Base-by-base conservation (phyloP, 495 filamentous ascomycete species). In the Immersiella caudata region DNA sequence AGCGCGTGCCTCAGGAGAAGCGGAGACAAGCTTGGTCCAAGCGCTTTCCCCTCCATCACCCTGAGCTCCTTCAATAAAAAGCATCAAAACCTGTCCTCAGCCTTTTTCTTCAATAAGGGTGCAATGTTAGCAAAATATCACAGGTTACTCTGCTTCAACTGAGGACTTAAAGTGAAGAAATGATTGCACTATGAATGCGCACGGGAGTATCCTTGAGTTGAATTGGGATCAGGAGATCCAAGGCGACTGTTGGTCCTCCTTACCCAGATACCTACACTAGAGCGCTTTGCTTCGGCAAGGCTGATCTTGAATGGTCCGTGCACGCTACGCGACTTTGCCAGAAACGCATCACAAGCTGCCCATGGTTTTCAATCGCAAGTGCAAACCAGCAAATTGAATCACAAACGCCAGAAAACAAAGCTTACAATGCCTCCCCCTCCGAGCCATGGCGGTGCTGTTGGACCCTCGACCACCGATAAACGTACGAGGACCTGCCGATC, bases 401-500 rank as follows among this genome's bases (percentile, higher is more conserved):
- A 29, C 64, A 46, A 26, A 62, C 63, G 51, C 4, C 16, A 18
- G 40, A 46, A 46, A 46, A 46, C 2, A 12, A 46, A 46, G 40
- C 40, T 12, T 63, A 81, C 73, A 65, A 84, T 84, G 82, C 82
- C 82, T 69, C 80, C 81, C 52, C 76, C 81, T 62, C 81, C 82
- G 14, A 78, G 74, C 67, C 79, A 77, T 26, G 76, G 75, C 63
- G 78, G 75, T 27, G 77, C 73, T 24, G 67, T 67, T 62, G 94
- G 91, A 68, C 92, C 91, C 57, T 96, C 94, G 33, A 91, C 89
- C 51, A 87, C 94, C 71, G 94, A 99, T 76, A 99, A 99, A 81
- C 88, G 95, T 97, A 85, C 85, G 71, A 62, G n/a, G 49, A 22
- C 40, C 26, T 7, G 21, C 11, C 16, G 22, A 52, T n/a, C 11